Evolutionary conservation across 2,329 filamentous ascomycete genomes (phyloP), one percentile per base, ranked within the genome.

Genomic region (Colletotrichum nymphaeae): DNA sequence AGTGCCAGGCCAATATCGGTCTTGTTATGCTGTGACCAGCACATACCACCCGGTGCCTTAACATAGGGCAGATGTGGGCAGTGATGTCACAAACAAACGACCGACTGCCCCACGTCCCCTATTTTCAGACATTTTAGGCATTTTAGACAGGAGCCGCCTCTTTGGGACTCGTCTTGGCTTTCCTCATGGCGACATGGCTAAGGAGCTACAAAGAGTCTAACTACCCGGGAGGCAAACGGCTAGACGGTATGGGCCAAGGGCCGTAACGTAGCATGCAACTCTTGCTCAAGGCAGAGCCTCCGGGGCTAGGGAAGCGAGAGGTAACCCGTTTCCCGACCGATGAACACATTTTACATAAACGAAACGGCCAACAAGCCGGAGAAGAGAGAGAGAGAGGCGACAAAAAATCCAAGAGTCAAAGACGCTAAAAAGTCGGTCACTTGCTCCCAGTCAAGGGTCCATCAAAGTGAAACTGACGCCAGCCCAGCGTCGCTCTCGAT

Each of bases 81-180:
- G 57, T 72, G 69, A 68, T 68, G 69, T 72, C 63, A 67, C 69
- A 58, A 26, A 49, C 64, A 63, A 57, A 63, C 46, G 49, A 67
- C 22, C 19, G 12, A 11, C 37, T 11, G 57, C 49, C 35, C 69
- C 49, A 68, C 52, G 49, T 68, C 69, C 69, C 69, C 64, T 68
- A 63, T 67, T 63, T 52, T 53, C 37, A 42, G 16, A 42, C 37
- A 42, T 42, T 42, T 42, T 42, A 42, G 35, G 35, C 42, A 49
- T 49, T 28, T 19, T 19, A 24, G 22, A 42, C 22, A 22, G 35
- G 14, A 60, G 32, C n/a, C 22, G 57, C 8, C 53, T 56, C 53
- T 11, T 56, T 16, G 26, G 11, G 24, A 32, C 11, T 14, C n/a
- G 22, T 26, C 57, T 59, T 59, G 11, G n/a, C 22, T 24, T 8